Conservation (phyloP, 2,329 filamentous ascomycete species). For the Simplicillium aogashimaense region DNA sequence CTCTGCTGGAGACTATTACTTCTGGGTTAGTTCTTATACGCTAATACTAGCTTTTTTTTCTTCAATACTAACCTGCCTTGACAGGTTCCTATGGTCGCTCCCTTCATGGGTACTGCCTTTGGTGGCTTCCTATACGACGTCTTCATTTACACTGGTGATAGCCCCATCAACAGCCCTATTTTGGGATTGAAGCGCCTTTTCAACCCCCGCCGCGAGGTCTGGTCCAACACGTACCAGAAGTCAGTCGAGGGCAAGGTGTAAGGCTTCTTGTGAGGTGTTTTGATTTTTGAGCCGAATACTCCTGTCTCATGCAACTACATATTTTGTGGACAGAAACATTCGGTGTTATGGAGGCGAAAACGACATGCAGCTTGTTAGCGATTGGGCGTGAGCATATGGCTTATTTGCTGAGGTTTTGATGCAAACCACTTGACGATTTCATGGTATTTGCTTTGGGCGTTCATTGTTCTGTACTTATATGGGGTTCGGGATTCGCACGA, state of each 20-base stretch:
- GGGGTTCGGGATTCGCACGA: no score
- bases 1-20: conserved; percentile 59
- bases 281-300: no score
- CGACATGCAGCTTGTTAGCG: no score
- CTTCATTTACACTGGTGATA: conserved; percentile 61
- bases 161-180: conserved; percentile 58
- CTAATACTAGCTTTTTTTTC: conserved; percentile 2
- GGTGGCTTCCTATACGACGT: conserved; percentile 59
- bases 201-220: conserved; percentile 21
- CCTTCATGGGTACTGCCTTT: conserved; percentile 53
- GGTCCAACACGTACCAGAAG: conserved; percentile 23
- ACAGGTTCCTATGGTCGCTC: conserved; percentile 62
- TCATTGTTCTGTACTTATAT: no score
- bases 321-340: neutral
- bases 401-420: no score
- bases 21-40: conserved; percentile 44
- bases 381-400: no score
- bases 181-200: conserved; percentile 48
- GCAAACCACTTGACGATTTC: no score
- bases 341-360: neutral
- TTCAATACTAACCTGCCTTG: conserved; percentile 2
- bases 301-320: no score
- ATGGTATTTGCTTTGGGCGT: no score
- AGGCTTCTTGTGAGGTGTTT: neutral
- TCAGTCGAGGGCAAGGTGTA: conserved; percentile 10